These are phyloP conservation scores for Uronychia binucleata DNA, from an alignment of 73 alveolate genomes.

Conservation along the genomic window DNA sequence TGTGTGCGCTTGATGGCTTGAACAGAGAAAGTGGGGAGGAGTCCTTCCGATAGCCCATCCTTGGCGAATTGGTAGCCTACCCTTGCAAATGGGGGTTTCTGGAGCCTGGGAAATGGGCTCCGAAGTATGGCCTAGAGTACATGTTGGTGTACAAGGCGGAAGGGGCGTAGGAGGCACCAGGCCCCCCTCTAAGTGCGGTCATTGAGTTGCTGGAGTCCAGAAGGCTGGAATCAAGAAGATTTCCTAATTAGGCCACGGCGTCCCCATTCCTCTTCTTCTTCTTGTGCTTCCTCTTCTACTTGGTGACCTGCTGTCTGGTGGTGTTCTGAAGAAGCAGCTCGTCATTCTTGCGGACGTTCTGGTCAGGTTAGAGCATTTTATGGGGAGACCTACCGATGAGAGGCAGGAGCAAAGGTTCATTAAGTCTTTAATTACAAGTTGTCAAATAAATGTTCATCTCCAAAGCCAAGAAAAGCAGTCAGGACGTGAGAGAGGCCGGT, in stretches of 20 bases:
- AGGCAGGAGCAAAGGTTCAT: background rate
- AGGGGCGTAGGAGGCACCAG: background rate
- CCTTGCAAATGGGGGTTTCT: too few relatives aligned
- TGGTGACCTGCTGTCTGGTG: background rate
- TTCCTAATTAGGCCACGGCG: background rate
- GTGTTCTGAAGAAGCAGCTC: background rate
- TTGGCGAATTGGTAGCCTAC: too few relatives aligned
- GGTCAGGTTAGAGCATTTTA: background rate
- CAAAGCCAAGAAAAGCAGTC: too few relatives aligned
- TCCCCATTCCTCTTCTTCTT: background rate
- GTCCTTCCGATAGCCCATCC: too few relatives aligned
- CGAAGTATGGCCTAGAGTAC: too few relatives aligned
- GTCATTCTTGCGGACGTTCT: background rate
- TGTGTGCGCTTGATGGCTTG: too few relatives aligned
- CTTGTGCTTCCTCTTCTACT: background rate
- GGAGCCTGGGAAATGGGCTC: too few relatives aligned
- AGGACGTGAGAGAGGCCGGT: too few relatives aligned
- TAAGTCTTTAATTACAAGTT: too few relatives aligned
- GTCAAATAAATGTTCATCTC: too few relatives aligned
- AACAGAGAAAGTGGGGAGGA: too few relatives aligned
- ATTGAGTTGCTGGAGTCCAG: background rate
- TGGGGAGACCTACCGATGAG: background rate
- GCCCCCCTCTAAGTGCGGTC: background rate
- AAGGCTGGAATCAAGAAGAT: background rate
- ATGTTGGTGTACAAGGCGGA: too few relatives aligned